Evolutionary conservation across 2,329 filamentous ascomycete genomes (phyloP).

Genomic region (Thielaviopsis euricoi): DNA sequence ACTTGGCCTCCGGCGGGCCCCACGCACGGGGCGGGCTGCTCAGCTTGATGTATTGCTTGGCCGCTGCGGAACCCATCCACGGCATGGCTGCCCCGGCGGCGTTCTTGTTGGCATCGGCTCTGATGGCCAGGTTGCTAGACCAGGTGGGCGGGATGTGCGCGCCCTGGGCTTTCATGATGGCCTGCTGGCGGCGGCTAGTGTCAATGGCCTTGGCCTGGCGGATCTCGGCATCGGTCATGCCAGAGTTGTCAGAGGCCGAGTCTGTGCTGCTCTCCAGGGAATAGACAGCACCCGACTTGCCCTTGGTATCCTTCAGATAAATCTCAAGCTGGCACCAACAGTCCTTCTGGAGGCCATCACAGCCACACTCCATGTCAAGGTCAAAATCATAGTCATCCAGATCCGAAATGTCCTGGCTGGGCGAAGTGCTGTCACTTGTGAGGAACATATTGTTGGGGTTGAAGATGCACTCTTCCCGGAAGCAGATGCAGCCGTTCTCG

Average conservation of each 20-base stretch:
- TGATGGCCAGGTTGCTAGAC: neutral
- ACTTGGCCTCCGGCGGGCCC: constrained; percentile 18
- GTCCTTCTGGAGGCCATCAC: neutral
- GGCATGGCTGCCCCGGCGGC: no score
- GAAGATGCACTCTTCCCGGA: no score
- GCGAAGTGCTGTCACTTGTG: no score
- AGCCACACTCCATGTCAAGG: neutral
- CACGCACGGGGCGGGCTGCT: constrained; percentile 15
- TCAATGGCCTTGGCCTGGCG: neutral
- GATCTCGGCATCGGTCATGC: neutral
- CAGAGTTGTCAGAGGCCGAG: no score
- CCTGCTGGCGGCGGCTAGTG: neutral
- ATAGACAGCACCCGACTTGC: no score
- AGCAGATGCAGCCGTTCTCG: neutral
- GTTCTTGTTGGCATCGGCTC: constrained; percentile 2
- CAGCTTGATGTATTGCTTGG: constrained; percentile 3
- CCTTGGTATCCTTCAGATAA: neutral
- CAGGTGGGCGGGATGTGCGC: neutral
- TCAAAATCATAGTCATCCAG: neutral
- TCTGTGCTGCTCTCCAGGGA: no score
- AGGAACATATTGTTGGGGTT: no score
- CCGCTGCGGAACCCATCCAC: neutral
- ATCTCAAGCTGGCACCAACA: neutral
- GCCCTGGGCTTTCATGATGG: neutral
- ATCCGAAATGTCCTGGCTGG: no score